phyloP scores from a whole-genome alignment of 306 rosid genomes.

The Neltuma alba region DNA sequence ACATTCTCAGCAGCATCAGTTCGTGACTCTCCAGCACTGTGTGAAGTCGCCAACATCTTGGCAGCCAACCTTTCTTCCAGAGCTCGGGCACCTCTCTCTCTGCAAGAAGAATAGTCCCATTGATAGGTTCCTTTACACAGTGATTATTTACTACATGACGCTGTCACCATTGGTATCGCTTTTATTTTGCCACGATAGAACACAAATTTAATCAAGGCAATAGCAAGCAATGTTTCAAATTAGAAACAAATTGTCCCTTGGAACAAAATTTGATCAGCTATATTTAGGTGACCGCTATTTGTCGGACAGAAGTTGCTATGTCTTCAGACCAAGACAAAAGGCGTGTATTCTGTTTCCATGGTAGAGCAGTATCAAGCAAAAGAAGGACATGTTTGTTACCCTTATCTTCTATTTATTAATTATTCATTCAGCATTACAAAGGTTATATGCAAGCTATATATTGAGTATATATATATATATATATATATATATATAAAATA shows the following conservation, averaged over 20 bases:
- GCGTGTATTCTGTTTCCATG: not conserved
- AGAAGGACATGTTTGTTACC: not conserved
- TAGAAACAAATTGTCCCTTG: not conserved
- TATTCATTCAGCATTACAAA: not conserved
- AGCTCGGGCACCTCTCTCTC: conserved; percentile 96
- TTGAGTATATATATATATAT: too few relatives aligned
- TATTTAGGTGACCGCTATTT: conserved; percentile 10
- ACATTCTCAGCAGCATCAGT: conserved; percentile 61
- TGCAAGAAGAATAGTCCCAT: conserved; percentile 44
- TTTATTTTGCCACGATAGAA: not conserved
- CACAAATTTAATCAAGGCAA: not conserved
- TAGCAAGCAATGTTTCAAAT: not conserved
- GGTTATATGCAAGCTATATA: not conserved
- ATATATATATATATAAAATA: too few relatives aligned
- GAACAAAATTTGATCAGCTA: not conserved
- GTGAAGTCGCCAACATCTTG: conserved; percentile 67
- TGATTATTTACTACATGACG: conserved; percentile 6
- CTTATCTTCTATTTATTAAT: not conserved
- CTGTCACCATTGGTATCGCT: not conserved
- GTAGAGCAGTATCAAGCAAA: not conserved
- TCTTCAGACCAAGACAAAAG: conserved; percentile 13
- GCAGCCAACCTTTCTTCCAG: conserved; percentile 93
- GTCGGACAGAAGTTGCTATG: not conserved
- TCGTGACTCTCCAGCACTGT: conserved; percentile 51
- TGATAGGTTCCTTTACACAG: conserved; percentile 18